Evolutionary conservation across 768 basidiomycete genomes (phyloP), one percentile per base, ranked within the genome.

Genomic region (Boletus rubropictus): DNA sequence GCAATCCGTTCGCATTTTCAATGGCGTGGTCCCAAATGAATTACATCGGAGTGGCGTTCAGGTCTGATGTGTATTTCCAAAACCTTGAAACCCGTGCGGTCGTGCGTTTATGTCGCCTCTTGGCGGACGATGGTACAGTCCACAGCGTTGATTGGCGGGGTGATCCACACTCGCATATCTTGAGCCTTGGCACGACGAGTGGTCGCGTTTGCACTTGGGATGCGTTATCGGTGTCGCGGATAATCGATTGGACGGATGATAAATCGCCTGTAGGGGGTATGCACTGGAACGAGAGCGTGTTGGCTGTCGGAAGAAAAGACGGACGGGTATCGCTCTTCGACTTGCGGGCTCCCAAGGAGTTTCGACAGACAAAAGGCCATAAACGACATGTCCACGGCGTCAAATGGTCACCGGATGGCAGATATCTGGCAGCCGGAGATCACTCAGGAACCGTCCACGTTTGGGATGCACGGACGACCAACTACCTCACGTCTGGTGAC

Each of bases 1-100:
- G 66, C 6, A 74, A 81, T 50, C 66, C 72, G 8, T 76, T 77
- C 43, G 76, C 81, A 3, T 78, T 71, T 53, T 77, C 82, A 3
- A 76, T 84, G 47, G 68, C 75, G 31, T 85, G 83, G 82, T 84
- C 82, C 2, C 63, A 49, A 24, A 67, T 67, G 4, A 83, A 84
- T 51, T 64, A 70, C 43, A 84, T 85, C 39, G 79, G 81, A 1
- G 81, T 85, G 17, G 77, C 79, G 12, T 85, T 81, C 60, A 73
- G 68, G 17, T 66, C 68, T 43, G 74, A 81, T 11, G 72, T 84
- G 11, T 84, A 78, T 61, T 80, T 79, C 51, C 82, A 84, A 58
- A 73, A 84, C 54, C 72, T 82, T 9, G 70, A 76, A 41, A 80
- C 71, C 3, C 76, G 76, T 28, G 62, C 67, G 25, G 80, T 84